Conservation (phyloP, 2,329 filamentous ascomycete species). For the Pseudocercospora eumusae region DNA sequence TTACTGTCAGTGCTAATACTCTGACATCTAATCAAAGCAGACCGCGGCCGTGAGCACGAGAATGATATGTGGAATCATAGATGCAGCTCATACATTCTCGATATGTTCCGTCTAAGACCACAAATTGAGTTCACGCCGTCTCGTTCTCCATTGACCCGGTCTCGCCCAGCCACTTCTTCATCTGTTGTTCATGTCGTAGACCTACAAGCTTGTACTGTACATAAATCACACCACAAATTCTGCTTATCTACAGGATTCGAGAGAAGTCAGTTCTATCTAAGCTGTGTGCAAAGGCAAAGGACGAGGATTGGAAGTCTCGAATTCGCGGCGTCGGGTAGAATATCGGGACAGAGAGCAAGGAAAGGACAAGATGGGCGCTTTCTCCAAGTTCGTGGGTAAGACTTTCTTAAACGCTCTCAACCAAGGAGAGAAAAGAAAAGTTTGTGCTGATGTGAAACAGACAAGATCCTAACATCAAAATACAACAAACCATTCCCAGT, state of each 20-base stretch:
- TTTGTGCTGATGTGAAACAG: slow-evolving; percentile 17
- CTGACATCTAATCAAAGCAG: background rate
- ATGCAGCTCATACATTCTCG: no score
- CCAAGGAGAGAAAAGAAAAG: background rate
- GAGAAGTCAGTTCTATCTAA: no score
- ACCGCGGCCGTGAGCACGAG: background rate
- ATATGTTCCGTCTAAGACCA: background rate
- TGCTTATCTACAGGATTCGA: no score
- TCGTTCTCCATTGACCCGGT: background rate
- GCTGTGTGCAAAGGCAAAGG: no score
- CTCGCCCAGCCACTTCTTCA: background rate
- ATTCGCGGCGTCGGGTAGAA: no score
- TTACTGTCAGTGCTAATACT: no score
- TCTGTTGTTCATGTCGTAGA: background rate
- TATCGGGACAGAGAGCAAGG: no score
- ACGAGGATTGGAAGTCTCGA: background rate
- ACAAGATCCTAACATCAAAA: slow-evolving; percentile 36
- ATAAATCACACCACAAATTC: background rate
- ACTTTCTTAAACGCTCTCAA: background rate
- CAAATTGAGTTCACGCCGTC: background rate
- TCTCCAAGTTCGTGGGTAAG: slow-evolving; percentile 27
- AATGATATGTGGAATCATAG: no score
- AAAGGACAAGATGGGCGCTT: slow-evolving; percentile 15
- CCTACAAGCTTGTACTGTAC: background rate
- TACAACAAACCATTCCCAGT: slow-evolving; percentile 40